Conservation (phyloP, 768 basidiomycete genomes). For the Coprinellus aureogranulatus region DNA sequence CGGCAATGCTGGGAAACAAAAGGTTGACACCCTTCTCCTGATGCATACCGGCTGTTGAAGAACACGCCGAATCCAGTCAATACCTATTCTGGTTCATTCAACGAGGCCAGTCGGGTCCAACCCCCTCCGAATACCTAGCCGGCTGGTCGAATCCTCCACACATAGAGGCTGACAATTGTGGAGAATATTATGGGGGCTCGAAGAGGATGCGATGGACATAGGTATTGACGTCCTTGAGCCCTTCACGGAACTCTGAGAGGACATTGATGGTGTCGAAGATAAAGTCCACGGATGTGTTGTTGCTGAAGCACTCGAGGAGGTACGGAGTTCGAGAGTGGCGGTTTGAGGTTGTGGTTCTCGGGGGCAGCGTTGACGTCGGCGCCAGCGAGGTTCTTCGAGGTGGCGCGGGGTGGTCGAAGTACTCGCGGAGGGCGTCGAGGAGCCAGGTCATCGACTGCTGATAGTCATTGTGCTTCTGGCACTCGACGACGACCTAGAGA, state of each 20-base stretch:
- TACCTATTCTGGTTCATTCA: no score
- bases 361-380: neutral
- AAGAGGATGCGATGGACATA: slow-evolving; percentile 75
- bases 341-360: slow-evolving; percentile 55
- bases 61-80: no score
- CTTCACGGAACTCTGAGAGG: slow-evolving; percentile 66
- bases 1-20: no score
- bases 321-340: slow-evolving; percentile 64
- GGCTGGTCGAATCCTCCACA: no score
- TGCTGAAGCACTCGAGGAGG: slow-evolving; percentile 91
- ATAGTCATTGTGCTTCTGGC: slow-evolving; percentile 90
- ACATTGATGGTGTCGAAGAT: slow-evolving; percentile 69
- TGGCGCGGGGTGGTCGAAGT: slow-evolving; percentile 48
- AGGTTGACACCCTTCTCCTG: no score
- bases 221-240: slow-evolving; percentile 63
- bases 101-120: no score
- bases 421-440: slow-evolving; percentile 59
- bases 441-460: slow-evolving; percentile 80
- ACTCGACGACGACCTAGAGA: slow-evolving; percentile 75
- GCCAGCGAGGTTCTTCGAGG: slow-evolving; percentile 18
- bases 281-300: slow-evolving; percentile 60
- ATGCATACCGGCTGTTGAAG: no score
- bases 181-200: slow-evolving; percentile 83
- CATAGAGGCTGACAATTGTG: no score
- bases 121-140: no score